Base-by-base conservation (phyloP, 208 protist species). In the Phytomonas sp. region DNA sequence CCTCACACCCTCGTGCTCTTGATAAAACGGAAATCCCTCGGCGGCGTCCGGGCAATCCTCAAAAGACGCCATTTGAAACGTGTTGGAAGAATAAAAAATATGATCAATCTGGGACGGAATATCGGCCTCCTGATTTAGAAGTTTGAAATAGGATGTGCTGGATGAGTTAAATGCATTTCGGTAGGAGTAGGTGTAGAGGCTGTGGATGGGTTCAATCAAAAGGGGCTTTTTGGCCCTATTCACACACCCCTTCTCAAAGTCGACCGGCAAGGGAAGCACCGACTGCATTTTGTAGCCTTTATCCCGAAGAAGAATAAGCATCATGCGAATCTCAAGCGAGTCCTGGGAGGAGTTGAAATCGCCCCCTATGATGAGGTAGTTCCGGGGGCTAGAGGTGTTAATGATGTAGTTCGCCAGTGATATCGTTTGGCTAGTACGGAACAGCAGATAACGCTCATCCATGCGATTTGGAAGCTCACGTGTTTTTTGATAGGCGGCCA, bases 21-120 rank as follows among this genome's bases (percentile, higher is more conserved):
- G 40, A 19, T 49, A 49, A 49, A 49, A 49, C 12, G 84, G 82
- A 61, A 79, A 89, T 31, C 70, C 66, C 19, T 59, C 34, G 6
- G 76, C 71, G 23, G 77, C 80, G 71, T 93, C 87, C n/a, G 88
- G 87, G 77, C 87, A 95, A 69, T 87, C 71, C 10, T 81, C n/a
- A 68, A 87, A 95, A 16, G 71, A n/a, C 65, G 75, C 71, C 31
- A 93, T 73, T 8, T 62, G n/a, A 60, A 95, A 75, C 52, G 77
- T 71, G 23, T 67, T 76, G 16, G 60, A 29, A 30, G 80, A 87
- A 69, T 86, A 84, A 65, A 95, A 92, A 26, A 95, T 78, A 78
- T 95, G 90, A 70, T 95, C 90, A 71, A 95, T 95, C 75, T 95
- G 90, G 45, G 72, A 56, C 1, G 86, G 90, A 19, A 89, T 77